Conservation (phyloP, 768 basidiomycete species). For the Tricholomella constricta region DNA sequence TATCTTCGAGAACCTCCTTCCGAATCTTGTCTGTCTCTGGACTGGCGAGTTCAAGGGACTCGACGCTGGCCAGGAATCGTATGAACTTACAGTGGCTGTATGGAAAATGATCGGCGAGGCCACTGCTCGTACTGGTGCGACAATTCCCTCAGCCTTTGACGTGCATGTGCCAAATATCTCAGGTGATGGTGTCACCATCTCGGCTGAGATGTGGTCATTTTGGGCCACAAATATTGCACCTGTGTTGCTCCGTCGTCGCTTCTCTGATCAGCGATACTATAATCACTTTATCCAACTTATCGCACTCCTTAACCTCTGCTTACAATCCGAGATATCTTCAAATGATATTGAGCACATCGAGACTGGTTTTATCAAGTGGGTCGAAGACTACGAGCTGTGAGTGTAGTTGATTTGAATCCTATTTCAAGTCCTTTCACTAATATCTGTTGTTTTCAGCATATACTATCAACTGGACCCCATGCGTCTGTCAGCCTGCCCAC, state of each 20-base stretch:
- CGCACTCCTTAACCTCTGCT: constrained; percentile 30
- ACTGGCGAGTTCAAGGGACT: constrained; percentile 41
- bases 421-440: constrained; percentile 4
- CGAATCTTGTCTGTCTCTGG: constrained; percentile 40
- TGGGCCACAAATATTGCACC: constrained; percentile 27
- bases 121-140: constrained; percentile 27
- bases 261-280: constrained; percentile 31
- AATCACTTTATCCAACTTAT: constrained; percentile 39
- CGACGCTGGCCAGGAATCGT: constrained; percentile 28
- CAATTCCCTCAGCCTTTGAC: constrained; percentile 31
- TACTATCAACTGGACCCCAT: constrained; percentile 29
- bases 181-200: constrained; percentile 19
- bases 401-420: not conserved
- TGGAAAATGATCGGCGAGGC: constrained; percentile 40
- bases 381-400: constrained; percentile 27
- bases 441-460: constrained; percentile 1
- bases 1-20: constrained; percentile 39
- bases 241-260: constrained; percentile 19
- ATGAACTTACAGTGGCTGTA: constrained; percentile 20
- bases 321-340: constrained; percentile 29
- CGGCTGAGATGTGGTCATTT: constrained; percentile 23
- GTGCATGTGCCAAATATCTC: constrained; percentile 27
- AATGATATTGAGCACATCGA: constrained; percentile 16
- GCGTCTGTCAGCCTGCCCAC: constrained; percentile 27
- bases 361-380: constrained; percentile 34